phyloP scores from a whole-genome alignment of 2,329 filamentous ascomycete species.

The Talaromyces sp. region DNA sequence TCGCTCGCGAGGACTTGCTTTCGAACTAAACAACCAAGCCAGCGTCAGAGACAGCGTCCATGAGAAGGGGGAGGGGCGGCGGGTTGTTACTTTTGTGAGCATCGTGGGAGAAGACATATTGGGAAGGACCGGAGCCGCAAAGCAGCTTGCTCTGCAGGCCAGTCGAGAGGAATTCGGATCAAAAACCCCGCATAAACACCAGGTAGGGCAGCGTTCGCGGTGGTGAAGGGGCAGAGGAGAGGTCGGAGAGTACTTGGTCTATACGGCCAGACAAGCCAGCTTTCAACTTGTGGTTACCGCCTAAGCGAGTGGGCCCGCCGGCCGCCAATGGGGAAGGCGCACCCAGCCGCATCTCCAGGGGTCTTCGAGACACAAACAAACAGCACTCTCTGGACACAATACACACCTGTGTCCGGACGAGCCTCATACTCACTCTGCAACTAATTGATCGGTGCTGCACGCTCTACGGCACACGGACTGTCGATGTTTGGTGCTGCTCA shows the following conservation, averaged over 20 bases:
- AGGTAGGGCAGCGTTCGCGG: slow-evolving; percentile 15
- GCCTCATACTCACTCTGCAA: background rate
- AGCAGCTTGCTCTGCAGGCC: slow-evolving; percentile 36
- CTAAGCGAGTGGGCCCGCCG: slow-evolving; percentile 14
- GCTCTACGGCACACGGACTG: background rate
- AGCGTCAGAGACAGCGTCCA: slow-evolving; percentile 21
- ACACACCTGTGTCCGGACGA: background rate
- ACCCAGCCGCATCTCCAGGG: slow-evolving; percentile 17
- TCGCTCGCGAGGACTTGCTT: slow-evolving; percentile 63
- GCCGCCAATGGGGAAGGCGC: slow-evolving; percentile 16
- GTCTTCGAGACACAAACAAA: slow-evolving; percentile 9
- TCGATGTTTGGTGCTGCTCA: background rate
- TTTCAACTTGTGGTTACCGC: slow-evolving; percentile 16
- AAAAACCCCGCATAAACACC: slow-evolving; percentile 31
- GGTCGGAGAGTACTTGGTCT: background rate
- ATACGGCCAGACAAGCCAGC: slow-evolving; percentile 19
- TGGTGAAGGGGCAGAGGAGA: slow-evolving; percentile 3
- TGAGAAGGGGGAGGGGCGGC: slow-evolving; percentile 13
- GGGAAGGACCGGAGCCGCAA: slow-evolving; percentile 41
- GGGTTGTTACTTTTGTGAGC: slow-evolving; percentile 43
- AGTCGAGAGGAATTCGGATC: slow-evolving; percentile 23
- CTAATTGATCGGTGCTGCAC: background rate
- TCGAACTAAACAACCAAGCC: slow-evolving; percentile 48
- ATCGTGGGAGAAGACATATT: slow-evolving; percentile 46
- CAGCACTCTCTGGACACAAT: background rate